Evolutionary conservation across 2,329 filamentous ascomycete genomes (phyloP).

Genomic region (Stylonectria norvegica): DNA sequence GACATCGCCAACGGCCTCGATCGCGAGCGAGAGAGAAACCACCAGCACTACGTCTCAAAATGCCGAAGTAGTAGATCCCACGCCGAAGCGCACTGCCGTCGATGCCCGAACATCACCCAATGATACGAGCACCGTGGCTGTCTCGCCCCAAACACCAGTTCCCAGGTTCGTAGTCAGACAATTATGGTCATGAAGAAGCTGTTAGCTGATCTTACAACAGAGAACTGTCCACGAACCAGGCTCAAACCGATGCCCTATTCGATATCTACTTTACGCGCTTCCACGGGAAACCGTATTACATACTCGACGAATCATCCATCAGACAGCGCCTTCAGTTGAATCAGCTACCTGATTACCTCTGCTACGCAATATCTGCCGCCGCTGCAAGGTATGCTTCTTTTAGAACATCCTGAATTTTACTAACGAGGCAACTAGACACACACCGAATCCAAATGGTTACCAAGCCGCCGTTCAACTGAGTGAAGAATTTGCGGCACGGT

Average conservation of each 20-base stretch:
- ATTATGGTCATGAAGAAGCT: background rate
- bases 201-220: slow-evolving; percentile 30
- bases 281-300: slow-evolving; percentile 78
- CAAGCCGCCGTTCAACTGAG: slow-evolving; percentile 65
- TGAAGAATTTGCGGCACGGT: slow-evolving; percentile 68
- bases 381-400: slow-evolving; percentile 51
- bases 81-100: slow-evolving; percentile 38
- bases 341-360: slow-evolving; percentile 56
- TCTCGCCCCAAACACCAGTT: slow-evolving; percentile 26
- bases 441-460: slow-evolving; percentile 63
- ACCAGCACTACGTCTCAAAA: slow-evolving; percentile 23
- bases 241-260: slow-evolving; percentile 61
- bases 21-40: slow-evolving; percentile 19
- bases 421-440: slow-evolving; percentile 50
- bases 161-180: slow-evolving; percentile 16
- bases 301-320: slow-evolving; percentile 73
- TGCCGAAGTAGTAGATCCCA: slow-evolving; percentile 32
- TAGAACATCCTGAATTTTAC: slow-evolving; percentile 1
- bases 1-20: slow-evolving; percentile 22
- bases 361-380: slow-evolving; percentile 58
- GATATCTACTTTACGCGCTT: slow-evolving; percentile 77
- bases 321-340: slow-evolving; percentile 68
- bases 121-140: slow-evolving; percentile 19
- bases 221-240: slow-evolving; percentile 42
- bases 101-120: slow-evolving; percentile 33